phyloP scores from a whole-genome alignment of 2,329 filamentous ascomycete species.

The Kalaharituber pfeilii region DNA sequence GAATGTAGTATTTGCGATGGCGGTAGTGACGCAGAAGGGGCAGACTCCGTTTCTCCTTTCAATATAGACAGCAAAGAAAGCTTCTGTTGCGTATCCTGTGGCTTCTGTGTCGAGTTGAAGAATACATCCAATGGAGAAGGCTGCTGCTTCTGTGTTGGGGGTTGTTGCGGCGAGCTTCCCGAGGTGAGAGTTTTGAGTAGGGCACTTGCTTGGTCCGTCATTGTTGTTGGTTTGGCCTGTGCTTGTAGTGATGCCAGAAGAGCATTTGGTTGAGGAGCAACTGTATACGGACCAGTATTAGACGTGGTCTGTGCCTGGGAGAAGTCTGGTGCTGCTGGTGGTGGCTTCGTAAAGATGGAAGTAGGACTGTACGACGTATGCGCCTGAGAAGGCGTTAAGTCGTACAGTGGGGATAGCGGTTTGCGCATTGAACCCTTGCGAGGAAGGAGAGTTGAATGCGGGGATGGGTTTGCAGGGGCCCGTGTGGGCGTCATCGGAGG shows the following conservation, averaged over 20 bases:
- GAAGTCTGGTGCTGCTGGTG: background rate
- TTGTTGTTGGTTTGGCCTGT: conserved; percentile 1
- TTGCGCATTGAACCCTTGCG: background rate
- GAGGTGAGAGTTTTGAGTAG: conserved; percentile 4
- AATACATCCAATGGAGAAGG: conserved; percentile 6
- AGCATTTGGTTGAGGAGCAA: conserved; percentile 2
- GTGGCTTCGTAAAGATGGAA: background rate
- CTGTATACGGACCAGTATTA: conserved; percentile 4
- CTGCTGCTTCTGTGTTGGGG: conserved; percentile 14
- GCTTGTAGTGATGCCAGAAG: conserved; percentile 3
- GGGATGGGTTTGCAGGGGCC: conserved; percentile 4
- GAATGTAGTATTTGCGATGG: background rate
- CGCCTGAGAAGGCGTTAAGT: background rate
- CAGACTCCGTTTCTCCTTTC: conserved; percentile 16
- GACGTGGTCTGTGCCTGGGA: background rate
- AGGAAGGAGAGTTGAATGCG: background rate
- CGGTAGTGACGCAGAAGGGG: conserved; percentile 8
- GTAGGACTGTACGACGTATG: background rate
- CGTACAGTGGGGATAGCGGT: background rate
- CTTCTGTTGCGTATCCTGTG: conserved; percentile 16
- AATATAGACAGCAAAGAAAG: conserved; percentile 20
- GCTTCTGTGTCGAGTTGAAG: conserved; percentile 5
- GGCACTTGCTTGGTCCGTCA: conserved; percentile 2
- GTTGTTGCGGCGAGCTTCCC: conserved; percentile 8
- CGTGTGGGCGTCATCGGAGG: conserved; percentile 3